Evolutionary conservation across 2,329 filamentous ascomycete species (phyloP).

Genomic region (Daldinia eschscholtzii): DNA sequence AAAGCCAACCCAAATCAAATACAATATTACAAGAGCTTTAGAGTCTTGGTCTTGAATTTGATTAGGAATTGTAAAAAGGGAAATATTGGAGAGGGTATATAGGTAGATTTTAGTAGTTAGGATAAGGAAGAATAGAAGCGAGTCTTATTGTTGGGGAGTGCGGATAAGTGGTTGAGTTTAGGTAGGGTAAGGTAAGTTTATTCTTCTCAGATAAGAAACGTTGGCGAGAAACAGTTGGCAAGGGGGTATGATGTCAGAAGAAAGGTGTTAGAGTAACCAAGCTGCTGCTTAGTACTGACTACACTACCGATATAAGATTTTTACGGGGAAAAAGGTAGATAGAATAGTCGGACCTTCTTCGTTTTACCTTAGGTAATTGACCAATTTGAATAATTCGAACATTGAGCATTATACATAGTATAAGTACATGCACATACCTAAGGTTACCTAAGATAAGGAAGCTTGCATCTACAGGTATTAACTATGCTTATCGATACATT

Average conservation of each 20-base stretch:
- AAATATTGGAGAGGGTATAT: conserved; percentile 1
- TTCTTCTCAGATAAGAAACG: conserved; percentile 9
- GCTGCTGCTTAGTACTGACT: not conserved
- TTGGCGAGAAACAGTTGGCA: conserved; percentile 8
- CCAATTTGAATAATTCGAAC: not conserved
- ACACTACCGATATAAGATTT: conserved; percentile 6
- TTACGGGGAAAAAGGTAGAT: not conserved
- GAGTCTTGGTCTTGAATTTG: not conserved
- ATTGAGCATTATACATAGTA: not conserved
- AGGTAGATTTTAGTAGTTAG: not conserved
- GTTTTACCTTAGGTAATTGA: not conserved
- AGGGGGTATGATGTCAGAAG: conserved; percentile 13
- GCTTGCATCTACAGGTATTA: not conserved
- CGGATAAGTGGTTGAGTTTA: conserved; percentile 6
- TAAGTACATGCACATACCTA: not conserved
- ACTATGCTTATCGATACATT: not conserved
- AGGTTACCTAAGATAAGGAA: too few relatives aligned
- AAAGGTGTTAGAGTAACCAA: conserved; percentile 5
- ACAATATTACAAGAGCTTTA: not conserved
- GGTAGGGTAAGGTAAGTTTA: conserved; percentile 16
- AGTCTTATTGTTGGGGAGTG: conserved; percentile 6
- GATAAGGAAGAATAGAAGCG: conserved; percentile 1
- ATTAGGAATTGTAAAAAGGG: not conserved
- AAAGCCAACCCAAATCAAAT: not conserved
- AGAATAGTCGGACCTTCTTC: not conserved